Conservation (phyloP, 2,329 filamentous ascomycete genomes). For the Grosmannia huntii region DNA sequence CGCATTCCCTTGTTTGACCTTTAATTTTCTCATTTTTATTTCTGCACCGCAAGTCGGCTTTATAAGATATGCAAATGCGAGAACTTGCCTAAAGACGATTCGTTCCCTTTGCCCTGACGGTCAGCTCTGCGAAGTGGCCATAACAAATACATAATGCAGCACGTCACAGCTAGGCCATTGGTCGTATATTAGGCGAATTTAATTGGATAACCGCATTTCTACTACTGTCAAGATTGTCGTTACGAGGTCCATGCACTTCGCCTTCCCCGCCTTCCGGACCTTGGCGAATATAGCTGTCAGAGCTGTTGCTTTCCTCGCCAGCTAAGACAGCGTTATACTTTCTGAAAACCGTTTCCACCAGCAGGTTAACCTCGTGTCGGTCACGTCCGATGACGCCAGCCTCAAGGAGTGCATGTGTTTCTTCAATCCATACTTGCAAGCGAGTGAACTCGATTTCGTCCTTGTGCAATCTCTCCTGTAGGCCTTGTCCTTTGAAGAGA, state of each 20-base stretch:
- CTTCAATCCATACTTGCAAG: slow-evolving; percentile 40
- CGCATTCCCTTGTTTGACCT: too few species aligned
- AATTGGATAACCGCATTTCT: background rate
- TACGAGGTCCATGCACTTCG: background rate
- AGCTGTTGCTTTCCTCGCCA: slow-evolving; percentile 10
- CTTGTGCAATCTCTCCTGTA: slow-evolving; percentile 32
- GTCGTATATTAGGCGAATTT: background rate
- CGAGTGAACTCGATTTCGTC: slow-evolving; percentile 32
- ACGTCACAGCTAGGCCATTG: background rate
- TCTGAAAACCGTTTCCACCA: slow-evolving; percentile 29
- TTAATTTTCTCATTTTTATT: too few species aligned
- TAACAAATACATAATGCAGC: too few species aligned
- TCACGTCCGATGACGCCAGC: slow-evolving; percentile 29
- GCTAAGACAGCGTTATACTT: slow-evolving; percentile 18
- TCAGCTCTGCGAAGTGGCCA: background rate
- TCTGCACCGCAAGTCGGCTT: too few species aligned
- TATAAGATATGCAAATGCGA: too few species aligned
- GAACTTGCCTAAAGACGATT: too few species aligned
- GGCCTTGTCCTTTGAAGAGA: slow-evolving; percentile 36
- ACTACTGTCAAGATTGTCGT: background rate
- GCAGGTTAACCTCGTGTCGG: slow-evolving; percentile 26
- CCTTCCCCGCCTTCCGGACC: slow-evolving; percentile 2
- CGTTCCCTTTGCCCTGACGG: too few species aligned
- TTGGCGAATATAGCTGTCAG: slow-evolving; percentile 7
- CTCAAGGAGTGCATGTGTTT: slow-evolving; percentile 32